Evolutionary conservation across 1,284 basidiomycete species (phyloP), one percentile per base, ranked within the genome.

Genomic region (Psilocybe mexicana): DNA sequence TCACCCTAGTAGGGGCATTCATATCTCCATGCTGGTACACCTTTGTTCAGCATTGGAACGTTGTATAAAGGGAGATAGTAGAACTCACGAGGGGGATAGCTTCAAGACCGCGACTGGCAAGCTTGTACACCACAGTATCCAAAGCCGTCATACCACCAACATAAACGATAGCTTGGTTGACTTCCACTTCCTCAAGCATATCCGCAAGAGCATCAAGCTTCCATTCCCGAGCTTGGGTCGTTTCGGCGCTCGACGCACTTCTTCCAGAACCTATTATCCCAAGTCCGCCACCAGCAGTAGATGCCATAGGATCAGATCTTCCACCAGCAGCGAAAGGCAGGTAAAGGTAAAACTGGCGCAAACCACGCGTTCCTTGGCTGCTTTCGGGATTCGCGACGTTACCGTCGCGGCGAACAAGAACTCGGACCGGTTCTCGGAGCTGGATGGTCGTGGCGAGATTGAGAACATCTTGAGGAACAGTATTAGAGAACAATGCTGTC

Each of bases 181-280:
- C 81, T 46, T 94, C 93, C 12, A 93, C 84, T 70, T 98, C 96
- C 51, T 96, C 94, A 63, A 97, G 88, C 60, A 98, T 79, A 72
- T 98, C 96, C 25, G 92, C 88, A 36, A 99, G 81, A 14, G 94
- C 95, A 69, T 99, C 96, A 52, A 99, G 79, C 75, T 99, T 99
- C 93, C 95, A 98, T 74, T 98, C 96, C 62, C 93, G 85, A 38
- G 94, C 94, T 70, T 94, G 91, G 11, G 86, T 85, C 46, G 87
- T 93, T 74, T 96, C 94, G 11, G 92, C 89, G 71, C 79, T 92
- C 10, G 86, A 84, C 3, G 86, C 82, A 43, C 88, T 84, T 53
- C 94, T 80, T 11, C 94, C 93, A 25, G 93, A 94, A 18, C 94
- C 94, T 63, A 95, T 94, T 51, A 94, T 95, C 8, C 94, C 94